Base-by-base conservation (phyloP, 176 grass and related monocot species). In the Ensete ventricosum region DNA sequence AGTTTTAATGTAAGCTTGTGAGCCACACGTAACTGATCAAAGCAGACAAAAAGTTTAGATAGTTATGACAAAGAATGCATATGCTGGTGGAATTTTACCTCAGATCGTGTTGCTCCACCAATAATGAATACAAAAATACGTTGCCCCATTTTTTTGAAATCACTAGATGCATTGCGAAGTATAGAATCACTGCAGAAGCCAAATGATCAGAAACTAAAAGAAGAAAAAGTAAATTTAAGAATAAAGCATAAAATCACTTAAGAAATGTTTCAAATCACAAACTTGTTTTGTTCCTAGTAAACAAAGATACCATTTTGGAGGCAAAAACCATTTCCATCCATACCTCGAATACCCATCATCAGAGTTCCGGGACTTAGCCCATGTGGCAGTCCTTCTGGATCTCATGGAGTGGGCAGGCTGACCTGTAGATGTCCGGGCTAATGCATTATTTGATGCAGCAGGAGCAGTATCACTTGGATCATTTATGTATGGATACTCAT, bases 101-200 rank as follows among this genome's bases (percentile, higher is more conserved):
- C 88, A 53, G 95, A 98, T 79, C 95, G 78, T 82, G 95, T 98
- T 21, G 95, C 90, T 83, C 95, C 90, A 55, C 95, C 95, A 80
- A 98, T 82, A 75, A 98, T 89, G 82, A 93, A 93, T 73, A 98
- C 68, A 74, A 98, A 93, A 71, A 91, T 93, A 16, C 88, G 86
- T 76, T 98, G 87, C 22, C 95, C 95, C 89, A 93, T 89, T 69
- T 91, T 98, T 78, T 89, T 98, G 82, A 98, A 98, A 68, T 98
- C 95, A 69, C 79, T 68, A 20, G 88, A 87, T 9, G 78, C 78
- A 21, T 93, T 84, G 69, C 82, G 87, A 52, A 98, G 54, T 74
- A 89, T 76, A 48, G 90, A 98, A 82, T 98, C 95, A 81, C 95
- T 98, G 69, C 20, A 34, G 65, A 82, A 82, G 64, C 76, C 62